Conservation (phyloP, 352 stramenopile genomes). For the Globisporangium cederbergense region DNA sequence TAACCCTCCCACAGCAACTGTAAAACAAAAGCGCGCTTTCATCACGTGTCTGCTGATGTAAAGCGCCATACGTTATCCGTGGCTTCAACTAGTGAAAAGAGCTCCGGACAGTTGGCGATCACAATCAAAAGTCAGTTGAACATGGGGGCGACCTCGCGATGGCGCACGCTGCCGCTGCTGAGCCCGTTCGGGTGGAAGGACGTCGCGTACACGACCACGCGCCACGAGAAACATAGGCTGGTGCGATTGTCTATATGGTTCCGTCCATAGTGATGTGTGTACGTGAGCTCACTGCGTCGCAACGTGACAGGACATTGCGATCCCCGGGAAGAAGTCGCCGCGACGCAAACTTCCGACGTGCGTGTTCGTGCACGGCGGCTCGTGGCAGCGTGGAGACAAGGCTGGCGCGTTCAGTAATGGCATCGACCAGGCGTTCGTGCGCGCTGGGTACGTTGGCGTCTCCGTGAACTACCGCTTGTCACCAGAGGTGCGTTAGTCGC, state of each 20-base stretch:
- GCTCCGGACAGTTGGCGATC: background rate
- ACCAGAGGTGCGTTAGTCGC: slow-evolving; percentile 38
- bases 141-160: slow-evolving; percentile 7
- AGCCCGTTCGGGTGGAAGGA: slow-evolving; percentile 61
- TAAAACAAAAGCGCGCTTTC: background rate
- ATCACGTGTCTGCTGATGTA: background rate
- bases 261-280: background rate
- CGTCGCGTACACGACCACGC: slow-evolving; percentile 44
- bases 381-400: slow-evolving; percentile 85
- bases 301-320: slow-evolving; percentile 48
- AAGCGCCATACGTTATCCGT: background rate
- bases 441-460: slow-evolving; percentile 50
- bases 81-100: background rate
- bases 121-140: slow-evolving; percentile 3
- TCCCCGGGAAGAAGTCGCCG: slow-evolving; percentile 30
- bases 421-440: slow-evolving; percentile 59
- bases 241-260: slow-evolving; percentile 11
- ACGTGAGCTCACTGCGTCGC: background rate
- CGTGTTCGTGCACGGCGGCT: slow-evolving; percentile 81
- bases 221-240: slow-evolving; percentile 49
- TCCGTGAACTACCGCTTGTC: slow-evolving; percentile 83
- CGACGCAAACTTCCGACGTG: slow-evolving; percentile 49
- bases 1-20: too few species aligned
- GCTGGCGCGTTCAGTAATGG: slow-evolving; percentile 53
- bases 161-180: slow-evolving; percentile 29